These are phyloP conservation scores for Gyromitra esculenta DNA, from an alignment of 2,329 filamentous ascomycete genomes.

Conservation along the genomic window DNA sequence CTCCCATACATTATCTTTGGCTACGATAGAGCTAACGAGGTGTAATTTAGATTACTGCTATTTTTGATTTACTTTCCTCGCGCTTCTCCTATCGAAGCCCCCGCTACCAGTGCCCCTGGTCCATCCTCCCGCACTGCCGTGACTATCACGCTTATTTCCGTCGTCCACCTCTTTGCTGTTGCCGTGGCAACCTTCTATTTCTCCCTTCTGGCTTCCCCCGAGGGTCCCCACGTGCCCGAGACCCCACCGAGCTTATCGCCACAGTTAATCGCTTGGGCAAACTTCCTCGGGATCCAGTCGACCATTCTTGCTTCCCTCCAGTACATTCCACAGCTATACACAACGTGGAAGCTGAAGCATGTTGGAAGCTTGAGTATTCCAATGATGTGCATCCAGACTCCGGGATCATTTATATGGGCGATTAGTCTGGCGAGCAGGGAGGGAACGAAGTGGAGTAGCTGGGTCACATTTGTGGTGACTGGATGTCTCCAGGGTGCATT, in stretches of 20 bases:
- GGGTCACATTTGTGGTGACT: slow-evolving; percentile 89
- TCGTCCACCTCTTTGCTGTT: slow-evolving; percentile 74
- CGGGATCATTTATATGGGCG: slow-evolving; percentile 89
- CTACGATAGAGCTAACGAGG: slow-evolving; percentile 9
- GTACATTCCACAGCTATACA: slow-evolving; percentile 95
- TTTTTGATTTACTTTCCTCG: slow-evolving; percentile 93
- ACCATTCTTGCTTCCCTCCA: slow-evolving; percentile 83
- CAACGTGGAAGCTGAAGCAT: slow-evolving; percentile 83
- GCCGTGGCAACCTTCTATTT: slow-evolving; percentile 71
- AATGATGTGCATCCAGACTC: slow-evolving; percentile 98
- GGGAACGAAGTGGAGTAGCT: slow-evolving; percentile 88
- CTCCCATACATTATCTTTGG: neutral
- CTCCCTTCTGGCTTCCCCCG: slow-evolving; percentile 38
- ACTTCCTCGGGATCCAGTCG: slow-evolving; percentile 81
- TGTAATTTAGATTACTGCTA: slow-evolving; percentile 76
- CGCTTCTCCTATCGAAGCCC: slow-evolving; percentile 65
- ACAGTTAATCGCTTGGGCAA: slow-evolving; percentile 80
- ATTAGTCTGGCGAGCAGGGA: slow-evolving; percentile 82
- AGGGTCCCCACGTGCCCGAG: slow-evolving; percentile 23
- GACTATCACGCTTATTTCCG: slow-evolving; percentile 74
- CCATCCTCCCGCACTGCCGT: slow-evolving; percentile 82
- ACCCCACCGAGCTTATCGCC: slow-evolving; percentile 65
- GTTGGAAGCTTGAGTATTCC: slow-evolving; percentile 92
- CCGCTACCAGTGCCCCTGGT: slow-evolving; percentile 59
- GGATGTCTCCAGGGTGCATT: slow-evolving; percentile 84